Evolutionary conservation across 2,329 filamentous ascomycete genomes (phyloP), one percentile per base, ranked within the genome.

Genomic region (Colletotrichum horii): DNA sequence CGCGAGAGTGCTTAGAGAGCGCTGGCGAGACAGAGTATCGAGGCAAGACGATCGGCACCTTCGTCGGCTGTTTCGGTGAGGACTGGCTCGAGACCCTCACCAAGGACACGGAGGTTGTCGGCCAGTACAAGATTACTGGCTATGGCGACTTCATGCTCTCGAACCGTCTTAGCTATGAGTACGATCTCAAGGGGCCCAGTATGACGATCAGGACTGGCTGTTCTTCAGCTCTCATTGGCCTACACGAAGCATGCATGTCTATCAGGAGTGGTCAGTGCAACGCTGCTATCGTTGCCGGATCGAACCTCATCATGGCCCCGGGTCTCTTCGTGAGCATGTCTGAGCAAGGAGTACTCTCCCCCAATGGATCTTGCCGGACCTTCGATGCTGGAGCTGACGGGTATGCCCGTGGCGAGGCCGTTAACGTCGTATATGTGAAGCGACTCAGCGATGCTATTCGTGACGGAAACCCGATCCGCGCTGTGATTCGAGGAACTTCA

Each of bases 341-440:
- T 6, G 78, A 79, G 22, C 66, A 80, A 48, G 79, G 80, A 11
- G 76, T 82, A 0, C 78, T 84, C 4, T 80, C 79, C 2, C 79
- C 82, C 3, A 76, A 76, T 16, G 79, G 80, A 8, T 77, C 70
- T 1, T 81, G 79, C 71, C 76, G 80, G 34, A 82, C 80, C 14
- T 88, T 85, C 64, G 85, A 87, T 55, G 79, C 81, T 9, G 76
- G 78, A 8, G 88, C 86, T 2, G 80, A 87, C 66, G 89, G 89
- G 1, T 90, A 89, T 69, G 86, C 81, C 0, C 82, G 87, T 12
- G 88, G 85, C 2, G 89, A 90, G 74, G 88, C 85, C 4, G 78
- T 86, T 8, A 84, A 78, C 0, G 80, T 82, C 6, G 64, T 90
- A 5, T 78, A 86, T 2, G 66, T 90, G 11, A 90, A 90, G 78